Conservation (phyloP, 495 filamentous ascomycete species). For the Podospora appendiculata region DNA sequence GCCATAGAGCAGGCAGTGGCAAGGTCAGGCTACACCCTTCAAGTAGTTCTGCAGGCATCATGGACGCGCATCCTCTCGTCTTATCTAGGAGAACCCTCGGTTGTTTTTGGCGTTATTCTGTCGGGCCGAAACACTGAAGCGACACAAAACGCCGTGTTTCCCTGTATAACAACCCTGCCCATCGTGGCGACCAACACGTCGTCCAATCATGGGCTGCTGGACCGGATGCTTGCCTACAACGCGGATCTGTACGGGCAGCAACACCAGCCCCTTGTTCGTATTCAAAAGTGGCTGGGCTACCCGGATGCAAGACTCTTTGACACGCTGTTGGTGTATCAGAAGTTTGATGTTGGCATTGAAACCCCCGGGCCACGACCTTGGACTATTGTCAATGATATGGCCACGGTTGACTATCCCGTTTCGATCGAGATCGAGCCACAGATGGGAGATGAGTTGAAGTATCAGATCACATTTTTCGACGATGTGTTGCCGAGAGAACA, state of each 20-base stretch:
- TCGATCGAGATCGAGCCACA: conserved; percentile 65
- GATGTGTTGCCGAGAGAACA: conserved; percentile 56
- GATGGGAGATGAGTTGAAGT: conserved; percentile 31
- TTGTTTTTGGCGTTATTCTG: conserved; percentile 67
- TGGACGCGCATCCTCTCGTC: conserved; percentile 64
- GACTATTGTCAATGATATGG: conserved; percentile 28
- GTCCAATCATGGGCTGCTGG: conserved; percentile 47
- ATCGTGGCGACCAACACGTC: conserved; percentile 42
- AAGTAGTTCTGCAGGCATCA: conserved; percentile 63
- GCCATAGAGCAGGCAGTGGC: conserved; percentile 47
- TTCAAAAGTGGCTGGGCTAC: conserved; percentile 58
- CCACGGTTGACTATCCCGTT: conserved; percentile 49
- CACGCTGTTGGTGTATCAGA: conserved; percentile 74
- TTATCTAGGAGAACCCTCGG: conserved; percentile 60
- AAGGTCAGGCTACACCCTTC: conserved; percentile 53
- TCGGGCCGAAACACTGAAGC: conserved; percentile 56
- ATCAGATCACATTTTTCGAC: conserved; percentile 55
- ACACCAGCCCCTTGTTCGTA: conserved; percentile 55
- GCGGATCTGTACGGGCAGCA: conserved; percentile 55
- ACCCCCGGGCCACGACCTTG: conserved; percentile 6
- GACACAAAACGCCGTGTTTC: conserved; percentile 52
- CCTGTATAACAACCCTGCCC: conserved; percentile 68
- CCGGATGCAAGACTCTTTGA: conserved; percentile 60
- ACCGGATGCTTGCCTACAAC: conserved; percentile 54
- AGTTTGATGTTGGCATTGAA: conserved; percentile 18